Percentiles rank a stretch among this genome's conserved stretches.
Conservation (phyloP, 2,329 filamentous ascomycete genomes). For the Phoma sp. region DNA sequence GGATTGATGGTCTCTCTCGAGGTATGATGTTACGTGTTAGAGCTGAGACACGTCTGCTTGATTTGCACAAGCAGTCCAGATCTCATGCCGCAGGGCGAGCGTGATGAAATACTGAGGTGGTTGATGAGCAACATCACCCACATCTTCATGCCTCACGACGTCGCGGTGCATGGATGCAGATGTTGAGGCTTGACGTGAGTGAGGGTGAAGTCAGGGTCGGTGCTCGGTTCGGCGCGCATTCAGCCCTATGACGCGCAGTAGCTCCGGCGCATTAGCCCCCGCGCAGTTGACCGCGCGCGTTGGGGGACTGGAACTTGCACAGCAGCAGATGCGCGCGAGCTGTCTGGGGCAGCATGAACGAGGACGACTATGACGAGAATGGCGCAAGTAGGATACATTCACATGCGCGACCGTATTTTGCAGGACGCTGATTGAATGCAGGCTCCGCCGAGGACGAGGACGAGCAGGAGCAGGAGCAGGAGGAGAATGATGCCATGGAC, state of each 20-base stretch:
- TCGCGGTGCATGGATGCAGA: no score
- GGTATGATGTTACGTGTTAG: no score
- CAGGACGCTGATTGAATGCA: constrained; percentile 19
- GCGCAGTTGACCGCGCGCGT: neutral
- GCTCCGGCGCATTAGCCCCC: neutral
- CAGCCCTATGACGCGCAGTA: constrained; percentile 16
- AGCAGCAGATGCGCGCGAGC: constrained; percentile 13
- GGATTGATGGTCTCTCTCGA: no score
- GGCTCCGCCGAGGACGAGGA: constrained; percentile 38
- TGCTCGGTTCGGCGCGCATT: constrained; percentile 2
- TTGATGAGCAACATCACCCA: no score
- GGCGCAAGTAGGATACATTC: constrained; percentile 39
- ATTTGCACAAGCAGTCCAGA: no score
- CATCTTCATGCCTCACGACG: no score
- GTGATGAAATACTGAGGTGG: no score
- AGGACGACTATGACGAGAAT: constrained; percentile 56
- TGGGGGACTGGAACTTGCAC: neutral
- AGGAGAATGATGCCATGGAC: constrained; percentile 54
- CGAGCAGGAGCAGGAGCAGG: constrained; percentile 42
- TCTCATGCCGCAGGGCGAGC: no score
- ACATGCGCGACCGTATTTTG: neutral
- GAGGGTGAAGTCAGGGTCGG: neutral
- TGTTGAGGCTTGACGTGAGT: no score
- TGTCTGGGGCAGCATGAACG: constrained; percentile 46
- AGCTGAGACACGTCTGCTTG: no score